Evolutionary conservation across 371 early-diverging fungal genomes (phyloP).

Genomic region (Mucor velutinosus): DNA sequence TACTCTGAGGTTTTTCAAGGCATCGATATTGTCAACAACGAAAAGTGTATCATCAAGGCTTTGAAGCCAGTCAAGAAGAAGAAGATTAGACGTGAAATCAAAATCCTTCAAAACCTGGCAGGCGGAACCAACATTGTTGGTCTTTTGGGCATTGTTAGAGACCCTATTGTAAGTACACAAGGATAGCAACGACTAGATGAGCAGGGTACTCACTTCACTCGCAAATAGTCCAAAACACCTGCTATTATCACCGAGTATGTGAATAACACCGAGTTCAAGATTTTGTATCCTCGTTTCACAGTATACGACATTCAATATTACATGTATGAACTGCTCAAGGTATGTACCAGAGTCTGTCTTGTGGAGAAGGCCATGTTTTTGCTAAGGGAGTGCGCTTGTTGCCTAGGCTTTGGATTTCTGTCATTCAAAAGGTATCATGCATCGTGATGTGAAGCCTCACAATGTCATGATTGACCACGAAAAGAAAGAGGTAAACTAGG

Average conservation of each 20-base stretch:
- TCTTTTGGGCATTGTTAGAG: constrained; percentile 95
- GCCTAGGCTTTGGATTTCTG: constrained; percentile 91
- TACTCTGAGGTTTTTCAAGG: constrained; percentile 99
- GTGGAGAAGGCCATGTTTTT: not conserved
- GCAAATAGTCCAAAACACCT: constrained; percentile 82
- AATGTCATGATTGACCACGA: constrained; percentile 99
- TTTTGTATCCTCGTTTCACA: constrained; percentile 74
- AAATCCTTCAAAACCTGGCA: constrained; percentile 95
- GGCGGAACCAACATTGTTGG: constrained; percentile 95
- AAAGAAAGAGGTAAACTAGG: constrained; percentile 70
- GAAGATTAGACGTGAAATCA: constrained; percentile 99
- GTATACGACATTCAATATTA: constrained; percentile 96
- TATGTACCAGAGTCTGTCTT: constrained; percentile 15
- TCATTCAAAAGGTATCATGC: constrained; percentile 99
- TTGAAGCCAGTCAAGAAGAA: constrained; percentile 99
- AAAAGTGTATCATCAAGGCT: constrained; percentile 97
- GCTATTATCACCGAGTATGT: constrained; percentile 97
- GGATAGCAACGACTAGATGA: not conserved
- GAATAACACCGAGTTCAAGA: constrained; percentile 78
- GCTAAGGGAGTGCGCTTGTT: too few species aligned
- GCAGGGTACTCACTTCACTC: not conserved
- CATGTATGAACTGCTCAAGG: constrained; percentile 95
- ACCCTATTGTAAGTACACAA: constrained; percentile 72
- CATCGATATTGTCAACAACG: constrained; percentile 68
- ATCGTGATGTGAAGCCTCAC: constrained; percentile 99